Evolutionary conservation across 345 rosid genomes (phyloP).

Genomic region (Salix arbutifolia): DNA sequence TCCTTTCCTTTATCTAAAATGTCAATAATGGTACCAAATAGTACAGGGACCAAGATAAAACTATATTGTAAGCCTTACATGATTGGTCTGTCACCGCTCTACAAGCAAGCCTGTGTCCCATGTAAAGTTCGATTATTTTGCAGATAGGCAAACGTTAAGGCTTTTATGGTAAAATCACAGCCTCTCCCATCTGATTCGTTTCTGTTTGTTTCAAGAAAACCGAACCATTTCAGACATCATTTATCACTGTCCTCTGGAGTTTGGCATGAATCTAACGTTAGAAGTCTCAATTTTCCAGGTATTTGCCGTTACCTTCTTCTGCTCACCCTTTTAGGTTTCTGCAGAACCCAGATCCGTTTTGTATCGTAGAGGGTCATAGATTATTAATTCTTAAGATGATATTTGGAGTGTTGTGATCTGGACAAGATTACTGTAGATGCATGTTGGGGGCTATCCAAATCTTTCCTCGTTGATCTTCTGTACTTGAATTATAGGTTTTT

Average conservation of each 20-base stretch:
- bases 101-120: not conserved
- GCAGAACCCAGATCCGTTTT: not conserved
- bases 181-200: not conserved
- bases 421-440: not conserved
- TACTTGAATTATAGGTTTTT: not conserved
- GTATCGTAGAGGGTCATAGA: not conserved
- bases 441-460: not conserved
- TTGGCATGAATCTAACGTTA: not conserved
- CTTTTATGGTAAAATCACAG: not conserved
- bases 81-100: not conserved
- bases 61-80: not conserved
- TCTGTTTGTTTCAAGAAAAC: not conserved
- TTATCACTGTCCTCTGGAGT: not conserved
- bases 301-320: not conserved
- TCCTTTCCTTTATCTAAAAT: not conserved
- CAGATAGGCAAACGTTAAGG: not conserved
- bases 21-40: not conserved
- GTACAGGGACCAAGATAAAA: not conserved
- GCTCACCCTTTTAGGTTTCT: not conserved
- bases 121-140: not conserved
- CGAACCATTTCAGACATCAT: no score
- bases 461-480: not conserved
- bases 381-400: not conserved
- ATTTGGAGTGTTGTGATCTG: not conserved
- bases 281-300: not conserved